phyloP scores from a whole-genome alignment of 176 grass and related monocot species.

The Carex myosuroides region DNA sequence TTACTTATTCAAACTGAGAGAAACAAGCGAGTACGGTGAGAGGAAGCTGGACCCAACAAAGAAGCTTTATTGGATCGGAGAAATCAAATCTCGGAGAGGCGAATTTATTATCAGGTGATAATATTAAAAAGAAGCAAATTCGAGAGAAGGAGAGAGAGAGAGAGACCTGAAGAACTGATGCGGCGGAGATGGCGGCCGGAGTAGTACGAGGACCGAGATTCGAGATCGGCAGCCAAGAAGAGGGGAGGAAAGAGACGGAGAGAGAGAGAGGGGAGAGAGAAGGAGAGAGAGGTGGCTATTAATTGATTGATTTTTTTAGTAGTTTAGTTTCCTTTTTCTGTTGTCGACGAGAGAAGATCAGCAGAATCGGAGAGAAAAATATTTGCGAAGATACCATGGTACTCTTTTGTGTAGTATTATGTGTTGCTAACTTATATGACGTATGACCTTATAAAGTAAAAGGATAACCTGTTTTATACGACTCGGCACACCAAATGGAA shows the following conservation, averaged over 20 bases:
- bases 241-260: neutral
- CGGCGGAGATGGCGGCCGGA: neutral
- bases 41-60: neutral
- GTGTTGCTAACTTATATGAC: neutral
- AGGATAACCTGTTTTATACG: neutral
- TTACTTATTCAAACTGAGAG: neutral
- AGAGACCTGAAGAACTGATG: neutral
- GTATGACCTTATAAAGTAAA: neutral
- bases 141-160: neutral
- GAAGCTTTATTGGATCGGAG: neutral
- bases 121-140: neutral
- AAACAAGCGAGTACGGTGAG: neutral
- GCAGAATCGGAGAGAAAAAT: neutral
- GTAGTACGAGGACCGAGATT: neutral
- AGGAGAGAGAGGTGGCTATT: slow-evolving; percentile 15
- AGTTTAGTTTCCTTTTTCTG: neutral
- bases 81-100: slow-evolving; percentile 11
- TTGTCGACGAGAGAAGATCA: neutral
- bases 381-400: neutral
- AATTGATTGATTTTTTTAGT: neutral
- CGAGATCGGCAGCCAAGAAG: slow-evolving; percentile 6
- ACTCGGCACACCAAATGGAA: neutral
- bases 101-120: neutral
- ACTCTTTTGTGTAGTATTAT: neutral
- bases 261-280: neutral